Conservation (phyloP, 257 asterid genomes). For the Ballota nigra region DNA sequence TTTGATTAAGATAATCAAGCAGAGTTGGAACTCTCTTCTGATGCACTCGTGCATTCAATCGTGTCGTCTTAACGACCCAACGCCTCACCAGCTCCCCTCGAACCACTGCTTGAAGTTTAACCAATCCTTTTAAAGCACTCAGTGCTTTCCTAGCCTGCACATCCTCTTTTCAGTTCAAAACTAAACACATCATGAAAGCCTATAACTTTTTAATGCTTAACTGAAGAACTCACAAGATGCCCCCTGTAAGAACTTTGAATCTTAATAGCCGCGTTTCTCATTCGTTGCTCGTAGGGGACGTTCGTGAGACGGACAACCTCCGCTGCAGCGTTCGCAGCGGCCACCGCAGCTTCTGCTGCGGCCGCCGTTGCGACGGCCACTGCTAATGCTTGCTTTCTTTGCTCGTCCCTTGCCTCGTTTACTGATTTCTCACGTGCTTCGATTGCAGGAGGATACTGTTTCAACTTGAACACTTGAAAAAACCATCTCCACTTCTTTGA, state of each 20-base stretch:
- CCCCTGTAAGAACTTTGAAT: conserved; percentile 73
- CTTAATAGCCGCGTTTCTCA: conserved; percentile 46
- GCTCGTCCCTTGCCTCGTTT: conserved; percentile 62
- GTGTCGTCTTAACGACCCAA: conserved; percentile 26
- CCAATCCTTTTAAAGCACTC: conserved; percentile 74
- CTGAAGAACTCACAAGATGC: conserved; percentile 58
- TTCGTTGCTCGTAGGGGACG: conserved; percentile 29
- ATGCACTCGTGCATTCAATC: conserved; percentile 28
- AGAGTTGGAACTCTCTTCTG: conserved; percentile 39
- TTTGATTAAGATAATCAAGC: conserved; percentile 37
- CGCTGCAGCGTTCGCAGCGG: conserved; percentile 90
- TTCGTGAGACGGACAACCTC: conserved; percentile 77
- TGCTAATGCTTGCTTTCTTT: conserved; percentile 63
- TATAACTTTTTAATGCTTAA: neutral
- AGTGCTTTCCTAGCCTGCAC: conserved; percentile 76
- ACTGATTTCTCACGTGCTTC: conserved; percentile 49
- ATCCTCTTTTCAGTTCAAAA: neutral
- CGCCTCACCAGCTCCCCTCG: conserved; percentile 74
- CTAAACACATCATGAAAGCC: neutral
- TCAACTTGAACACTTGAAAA: conserved; percentile 43
- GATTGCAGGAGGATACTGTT: conserved; percentile 55
- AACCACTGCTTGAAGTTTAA: conserved; percentile 80
- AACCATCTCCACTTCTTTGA: conserved; percentile 60
- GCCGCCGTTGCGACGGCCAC: conserved; percentile 84
- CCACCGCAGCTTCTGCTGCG: conserved; percentile 89